Evolutionary conservation across 2,329 filamentous ascomycete species (phyloP).

Genomic region (Fusarium sp.): DNA sequence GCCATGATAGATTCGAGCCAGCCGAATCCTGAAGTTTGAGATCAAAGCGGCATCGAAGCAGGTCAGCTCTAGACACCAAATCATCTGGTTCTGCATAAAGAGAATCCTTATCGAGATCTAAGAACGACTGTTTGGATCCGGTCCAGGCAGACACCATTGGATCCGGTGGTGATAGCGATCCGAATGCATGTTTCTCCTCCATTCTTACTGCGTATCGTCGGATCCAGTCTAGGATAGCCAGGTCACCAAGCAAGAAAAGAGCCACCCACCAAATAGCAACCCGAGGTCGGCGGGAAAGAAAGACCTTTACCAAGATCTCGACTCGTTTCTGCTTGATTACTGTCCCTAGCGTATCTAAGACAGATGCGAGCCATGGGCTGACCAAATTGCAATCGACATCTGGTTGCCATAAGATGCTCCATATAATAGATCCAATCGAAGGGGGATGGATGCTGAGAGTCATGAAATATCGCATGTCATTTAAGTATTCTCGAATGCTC

Average conservation of each 20-base stretch:
- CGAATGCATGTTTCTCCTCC: slow-evolving; percentile 8
- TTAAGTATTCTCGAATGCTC: neutral
- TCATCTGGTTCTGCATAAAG: neutral
- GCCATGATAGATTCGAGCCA: neutral
- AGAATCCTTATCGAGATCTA: slow-evolving; percentile 10
- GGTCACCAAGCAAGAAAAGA: slow-evolving; percentile 17
- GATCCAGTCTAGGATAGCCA: neutral
- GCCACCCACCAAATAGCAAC: slow-evolving; percentile 12
- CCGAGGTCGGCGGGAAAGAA: slow-evolving; percentile 4
- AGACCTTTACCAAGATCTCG: slow-evolving; percentile 2
- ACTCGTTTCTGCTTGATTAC: neutral
- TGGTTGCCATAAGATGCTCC: slow-evolving; percentile 17
- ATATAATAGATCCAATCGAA: slow-evolving; percentile 9
- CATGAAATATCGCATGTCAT: slow-evolving; percentile 15
- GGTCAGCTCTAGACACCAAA: slow-evolving; percentile 3
- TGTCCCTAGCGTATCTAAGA: slow-evolving; percentile 4
- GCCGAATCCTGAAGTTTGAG: slow-evolving; percentile 15
- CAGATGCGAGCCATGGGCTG: slow-evolving; percentile 3
- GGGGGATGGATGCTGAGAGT: slow-evolving; percentile 1
- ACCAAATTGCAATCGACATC: slow-evolving; percentile 14
- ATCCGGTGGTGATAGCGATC: slow-evolving; percentile 6
- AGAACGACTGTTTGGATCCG: slow-evolving; percentile 14
- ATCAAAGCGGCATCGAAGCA: slow-evolving; percentile 6
- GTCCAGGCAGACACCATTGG: slow-evolving; percentile 14
- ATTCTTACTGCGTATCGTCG: neutral